A percentile compares a stretch with the other conserved stretches of the same genome.
These are phyloP conservation scores for Phragmites australis DNA, from an alignment of 176 grass and related monocot species.

Conservation along the genomic window DNA sequence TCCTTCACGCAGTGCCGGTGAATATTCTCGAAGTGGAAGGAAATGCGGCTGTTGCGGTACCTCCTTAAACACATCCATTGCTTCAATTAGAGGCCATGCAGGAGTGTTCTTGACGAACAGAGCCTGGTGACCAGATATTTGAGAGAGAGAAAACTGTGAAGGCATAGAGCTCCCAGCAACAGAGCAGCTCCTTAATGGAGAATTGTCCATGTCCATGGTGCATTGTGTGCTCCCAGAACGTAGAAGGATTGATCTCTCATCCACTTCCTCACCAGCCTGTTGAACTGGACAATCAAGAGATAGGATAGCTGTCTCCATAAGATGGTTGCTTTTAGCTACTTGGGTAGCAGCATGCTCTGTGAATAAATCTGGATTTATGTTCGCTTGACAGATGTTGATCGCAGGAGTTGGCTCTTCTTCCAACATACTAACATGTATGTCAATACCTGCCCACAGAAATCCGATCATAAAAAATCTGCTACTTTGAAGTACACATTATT, in stretches of 20 bases:
- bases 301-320: neutral
- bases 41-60: constrained; percentile 68
- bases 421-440: neutral
- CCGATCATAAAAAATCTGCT: neutral
- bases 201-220: neutral
- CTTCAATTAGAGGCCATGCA: constrained; percentile 56
- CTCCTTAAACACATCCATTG: constrained; percentile 37
- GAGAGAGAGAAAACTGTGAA: neutral
- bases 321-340: constrained; percentile 5
- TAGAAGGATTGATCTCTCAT: constrained; percentile 14
- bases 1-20: constrained; percentile 54
- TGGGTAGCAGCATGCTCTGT: neutral
- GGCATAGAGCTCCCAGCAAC: constrained; percentile 5
- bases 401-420: constrained; percentile 1
- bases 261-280: neutral
- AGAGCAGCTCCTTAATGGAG: constrained; percentile 16
- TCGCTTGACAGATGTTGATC: neutral
- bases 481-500: constrained; percentile 5
- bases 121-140: constrained; percentile 6
- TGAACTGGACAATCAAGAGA: neutral
- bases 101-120: constrained; percentile 49
- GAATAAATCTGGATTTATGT: neutral
- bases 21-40: constrained; percentile 39
- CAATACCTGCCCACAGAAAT: constrained; percentile 29
- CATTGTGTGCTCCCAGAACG: neutral